These are phyloP conservation scores for Zymoseptoria tritici DNA, from an alignment of 2,329 filamentous ascomycete species.

Conservation along the genomic window DNA sequence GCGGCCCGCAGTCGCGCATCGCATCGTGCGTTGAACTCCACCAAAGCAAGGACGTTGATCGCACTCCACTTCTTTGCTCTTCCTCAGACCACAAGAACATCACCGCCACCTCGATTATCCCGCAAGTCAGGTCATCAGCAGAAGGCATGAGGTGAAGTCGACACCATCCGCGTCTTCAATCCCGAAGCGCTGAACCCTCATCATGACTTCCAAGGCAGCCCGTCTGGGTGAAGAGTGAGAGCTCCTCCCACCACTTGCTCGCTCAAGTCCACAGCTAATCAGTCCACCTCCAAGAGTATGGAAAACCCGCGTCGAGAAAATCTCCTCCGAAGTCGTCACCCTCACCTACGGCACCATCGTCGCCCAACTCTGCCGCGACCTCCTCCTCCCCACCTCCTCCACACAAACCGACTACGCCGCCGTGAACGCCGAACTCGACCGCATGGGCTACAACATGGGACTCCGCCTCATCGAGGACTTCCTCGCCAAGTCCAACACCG, in stretches of 20 bases:
- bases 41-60: not conserved
- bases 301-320: constrained; percentile 95
- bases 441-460: constrained; percentile 99
- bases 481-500: constrained; percentile 86
- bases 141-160: constrained; percentile 22
- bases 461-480: constrained; percentile 95
- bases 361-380: constrained; percentile 92
- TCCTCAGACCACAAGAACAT: not conserved
- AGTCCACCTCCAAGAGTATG: constrained; percentile 58
- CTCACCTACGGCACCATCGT: constrained; percentile 98
- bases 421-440: constrained; percentile 95
- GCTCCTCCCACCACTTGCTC: constrained; percentile 25
- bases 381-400: constrained; percentile 35
- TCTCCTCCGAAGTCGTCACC: constrained; percentile 94
- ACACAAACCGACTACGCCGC: constrained; percentile 82
- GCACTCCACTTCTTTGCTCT: not conserved
- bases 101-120: not conserved
- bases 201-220: constrained; percentile 56
- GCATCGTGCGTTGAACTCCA: not conserved
- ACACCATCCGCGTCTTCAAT: constrained; percentile 9
- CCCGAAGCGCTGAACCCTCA: constrained; percentile 11
- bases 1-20: not conserved
- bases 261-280: constrained; percentile 21
- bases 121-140: not conserved
- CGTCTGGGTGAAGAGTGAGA: constrained; percentile 67